Conservation (phyloP, 2,329 filamentous ascomycete species). For the Lasiodiplodia citricola region DNA sequence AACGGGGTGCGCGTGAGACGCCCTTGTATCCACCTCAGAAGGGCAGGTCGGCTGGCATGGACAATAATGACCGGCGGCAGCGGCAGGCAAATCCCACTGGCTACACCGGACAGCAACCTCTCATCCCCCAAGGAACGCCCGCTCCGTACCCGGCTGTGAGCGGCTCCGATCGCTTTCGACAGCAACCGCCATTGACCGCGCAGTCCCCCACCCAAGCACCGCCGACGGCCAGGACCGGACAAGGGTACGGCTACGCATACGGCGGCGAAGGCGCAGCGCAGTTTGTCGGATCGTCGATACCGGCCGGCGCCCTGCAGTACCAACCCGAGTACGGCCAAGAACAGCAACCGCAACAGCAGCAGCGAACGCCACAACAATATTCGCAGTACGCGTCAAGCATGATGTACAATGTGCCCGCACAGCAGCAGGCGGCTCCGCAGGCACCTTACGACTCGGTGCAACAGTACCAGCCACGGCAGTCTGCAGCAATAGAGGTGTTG, state of each 20-base stretch:
- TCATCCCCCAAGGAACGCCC: constrained; percentile 48
- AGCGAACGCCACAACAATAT: constrained; percentile 55
- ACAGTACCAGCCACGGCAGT: constrained; percentile 77
- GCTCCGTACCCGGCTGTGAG: constrained; percentile 51
- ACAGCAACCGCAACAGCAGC: constrained; percentile 56
- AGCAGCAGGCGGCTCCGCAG: constrained; percentile 61
- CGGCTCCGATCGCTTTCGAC: constrained; percentile 56
- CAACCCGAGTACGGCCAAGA: constrained; percentile 68
- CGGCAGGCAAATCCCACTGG: constrained; percentile 76
- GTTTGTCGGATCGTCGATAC: constrained; percentile 61
- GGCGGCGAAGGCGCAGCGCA: constrained; percentile 60
- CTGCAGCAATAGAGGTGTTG: constrained; percentile 78
- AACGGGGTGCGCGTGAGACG: constrained; percentile 64
- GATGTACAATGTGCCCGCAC: constrained; percentile 79
- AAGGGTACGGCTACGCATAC: constrained; percentile 57
- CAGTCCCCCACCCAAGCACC: constrained; percentile 48
- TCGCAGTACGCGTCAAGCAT: constrained; percentile 66
- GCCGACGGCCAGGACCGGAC: constrained; percentile 45
- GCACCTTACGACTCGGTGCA: constrained; percentile 75
- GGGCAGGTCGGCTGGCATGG: constrained; percentile 70
- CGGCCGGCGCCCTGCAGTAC: constrained; percentile 62
- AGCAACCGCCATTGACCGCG: constrained; percentile 52
- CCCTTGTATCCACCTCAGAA: constrained; percentile 60
- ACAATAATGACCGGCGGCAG: constrained; percentile 74
- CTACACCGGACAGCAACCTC: constrained; percentile 60